Base-by-base conservation (phyloP, 2,329 filamentous ascomycete genomes). In the Proliferodiscus dingleyae region DNA sequence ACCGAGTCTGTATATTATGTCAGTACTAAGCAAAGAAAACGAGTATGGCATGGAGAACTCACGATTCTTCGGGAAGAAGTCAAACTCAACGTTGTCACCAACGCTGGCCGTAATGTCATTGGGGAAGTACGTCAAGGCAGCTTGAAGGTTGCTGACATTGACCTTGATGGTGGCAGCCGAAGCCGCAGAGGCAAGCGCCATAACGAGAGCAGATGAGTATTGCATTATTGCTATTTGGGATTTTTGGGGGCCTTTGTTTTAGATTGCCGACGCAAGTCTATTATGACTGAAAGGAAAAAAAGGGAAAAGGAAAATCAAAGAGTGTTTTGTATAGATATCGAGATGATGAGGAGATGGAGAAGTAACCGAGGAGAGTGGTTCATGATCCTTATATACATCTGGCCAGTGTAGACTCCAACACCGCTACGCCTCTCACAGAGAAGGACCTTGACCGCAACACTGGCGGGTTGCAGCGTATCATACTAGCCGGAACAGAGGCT, bases 51-150 rank as follows among this genome's bases (percentile, higher is more conserved):
- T 10, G 2, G 8, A 37, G 24, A 40, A 37, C 24, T n/a, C 19
- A 51, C 11, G 21, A 41, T 48, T 49, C 47, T 54, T 54, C 41
- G 64, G 62, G 48, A 57, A 61, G 59, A 63, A 66, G 16, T 60
- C 55, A 48, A 64, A 66, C 45, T 63, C 61, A 22, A 66, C 53
- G 4, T 54, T 38, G 34, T 63, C 58, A 8, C 64, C 64, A 22
- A 58, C 48, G 3, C 62, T 58, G 24, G 61, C 64, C 22, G 38
- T 57, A 40, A 63, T 48, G n/a, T 56, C 66, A 43, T 68, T 63
- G 6, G 75, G 75, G 24, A 60, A 42, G 89, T 96, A 78, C 95
- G 95, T 52, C 88, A 96, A 67, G 87, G 88, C 34, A 75, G 95
- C 61, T 85, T 95, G 77, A 10, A 7, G 7, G 26, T 7, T 13